These are phyloP conservation scores for Chlorella ohadii DNA, from an alignment of 139 green algal species.

Conservation along the genomic window DNA sequence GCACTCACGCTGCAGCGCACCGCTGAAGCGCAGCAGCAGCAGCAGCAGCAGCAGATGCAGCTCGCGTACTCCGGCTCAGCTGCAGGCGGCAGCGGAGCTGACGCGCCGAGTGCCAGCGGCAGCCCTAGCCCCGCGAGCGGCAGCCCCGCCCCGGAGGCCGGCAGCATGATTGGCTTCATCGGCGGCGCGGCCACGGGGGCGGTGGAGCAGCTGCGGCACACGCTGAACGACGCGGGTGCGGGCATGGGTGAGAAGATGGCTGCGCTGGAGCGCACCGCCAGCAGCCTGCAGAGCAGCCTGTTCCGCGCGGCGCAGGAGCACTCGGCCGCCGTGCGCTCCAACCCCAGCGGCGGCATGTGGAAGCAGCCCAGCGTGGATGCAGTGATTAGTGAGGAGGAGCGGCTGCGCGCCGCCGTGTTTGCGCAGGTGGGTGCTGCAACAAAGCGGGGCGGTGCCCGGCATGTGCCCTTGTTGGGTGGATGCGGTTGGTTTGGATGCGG, in stretches of 20 bases:
- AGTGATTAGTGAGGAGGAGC: conserved; percentile 36
- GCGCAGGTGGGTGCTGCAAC: not conserved
- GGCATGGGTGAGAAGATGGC: conserved; percentile 26
- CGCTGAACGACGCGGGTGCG: conserved; percentile 28
- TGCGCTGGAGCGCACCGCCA: conserved; percentile 27
- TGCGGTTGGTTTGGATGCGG: no score
- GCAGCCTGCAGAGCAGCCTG: conserved; percentile 11
- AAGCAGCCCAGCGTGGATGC: conserved; percentile 17
- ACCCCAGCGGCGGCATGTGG: conserved; percentile 27
- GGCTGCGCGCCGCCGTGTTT: conserved; percentile 38
- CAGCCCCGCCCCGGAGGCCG: not conserved
- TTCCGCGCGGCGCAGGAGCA: conserved; percentile 31
- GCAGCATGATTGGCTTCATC: conserved; percentile 16
- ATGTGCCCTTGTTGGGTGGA: no score
- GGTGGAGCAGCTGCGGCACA: conserved; percentile 40
- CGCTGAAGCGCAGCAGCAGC: not conserved
- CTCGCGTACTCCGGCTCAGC: not conserved
- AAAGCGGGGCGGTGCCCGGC: no score
- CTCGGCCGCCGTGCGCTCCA: conserved; percentile 22
- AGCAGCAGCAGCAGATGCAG: conserved; percentile 6
- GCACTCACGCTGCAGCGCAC: not conserved
- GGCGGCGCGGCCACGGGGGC: conserved; percentile 28
- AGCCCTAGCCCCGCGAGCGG: not conserved
- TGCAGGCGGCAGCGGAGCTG: no score
- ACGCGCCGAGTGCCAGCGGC: not conserved